Percentiles rank a stretch among this genome's conserved stretches.
Evolutionary conservation across 2,329 filamentous ascomycete species (phyloP).

Genomic region (Huntiella decipiens): DNA sequence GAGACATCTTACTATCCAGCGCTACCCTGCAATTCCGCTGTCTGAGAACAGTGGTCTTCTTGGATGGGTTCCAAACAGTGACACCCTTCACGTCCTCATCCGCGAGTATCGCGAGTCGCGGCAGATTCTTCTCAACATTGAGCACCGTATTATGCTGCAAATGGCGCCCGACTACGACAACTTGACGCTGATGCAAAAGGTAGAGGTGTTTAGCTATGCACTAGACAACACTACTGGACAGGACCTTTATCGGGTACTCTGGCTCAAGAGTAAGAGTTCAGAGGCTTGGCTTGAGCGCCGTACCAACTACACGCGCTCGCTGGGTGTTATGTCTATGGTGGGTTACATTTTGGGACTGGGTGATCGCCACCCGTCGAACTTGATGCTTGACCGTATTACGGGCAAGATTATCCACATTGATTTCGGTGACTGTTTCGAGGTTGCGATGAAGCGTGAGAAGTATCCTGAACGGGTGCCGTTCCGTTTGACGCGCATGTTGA

Average conservation of each 20-base stretch:
- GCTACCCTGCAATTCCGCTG: constrained; percentile 88
- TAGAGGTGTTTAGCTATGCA: constrained; percentile 97
- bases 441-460: constrained; percentile 98
- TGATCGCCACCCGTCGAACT: constrained; percentile 90
- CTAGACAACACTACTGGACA: constrained; percentile 98
- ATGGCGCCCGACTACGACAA: constrained; percentile 99
- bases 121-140: constrained; percentile 95
- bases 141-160: constrained; percentile 98
- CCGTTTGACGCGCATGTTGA: constrained; percentile 94
- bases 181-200: constrained; percentile 97
- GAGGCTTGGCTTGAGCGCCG: constrained; percentile 94
- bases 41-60: constrained; percentile 91
- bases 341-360: constrained; percentile 95
- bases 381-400: constrained; percentile 90
- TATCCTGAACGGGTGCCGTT: constrained; percentile 96
- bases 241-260: constrained; percentile 90
- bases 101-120: constrained; percentile 92
- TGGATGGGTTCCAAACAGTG: constrained; percentile 93
- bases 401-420: constrained; percentile 98
- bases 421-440: constrained; percentile 98
- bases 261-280: constrained; percentile 96
- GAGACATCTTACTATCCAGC: constrained; percentile 86
- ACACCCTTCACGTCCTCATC: constrained; percentile 91
- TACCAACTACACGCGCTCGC: constrained; percentile 94
- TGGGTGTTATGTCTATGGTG: constrained; percentile 99